Base-by-base conservation (phyloP, 1,284 basidiomycete genomes). In the Ganoderma resinaceum region DNA sequence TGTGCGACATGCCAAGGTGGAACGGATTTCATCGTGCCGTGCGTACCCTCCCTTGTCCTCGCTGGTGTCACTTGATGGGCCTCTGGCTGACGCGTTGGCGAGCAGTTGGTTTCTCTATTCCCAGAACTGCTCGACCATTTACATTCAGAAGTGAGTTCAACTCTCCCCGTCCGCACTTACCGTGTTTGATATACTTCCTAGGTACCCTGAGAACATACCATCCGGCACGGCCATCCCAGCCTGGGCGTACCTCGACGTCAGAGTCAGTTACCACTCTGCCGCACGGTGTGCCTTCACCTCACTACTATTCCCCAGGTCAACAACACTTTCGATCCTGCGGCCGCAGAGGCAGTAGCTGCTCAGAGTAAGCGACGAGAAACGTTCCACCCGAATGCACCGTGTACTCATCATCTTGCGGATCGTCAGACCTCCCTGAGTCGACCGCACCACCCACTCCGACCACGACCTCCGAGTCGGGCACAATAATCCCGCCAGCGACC, bases 211-310 rank as follows among this genome's bases (percentile, higher is more conserved):
- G 38, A 58, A 59, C 55, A 68, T 71, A 8, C 62, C 67, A 6
- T 14, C 33, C 14, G 67, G 67, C 2, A 71, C 70, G 1, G 43
- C 67, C 9, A 57, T 71, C 5, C 70, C 70, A 2, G 70, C 70
- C 1, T 71, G 70, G 70, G 70, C 70, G 16, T 71, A 71, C 31
- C 26, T 71, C 14, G 67, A 71, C 42, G 49, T 71, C n/a, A 68
- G 53, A 11, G 70, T 68, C 2, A 0, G 70, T 62, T 26, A 20
- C 11, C 0, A 5, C 1, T 38, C 18, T n/a, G 3, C 16, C 16
- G 29, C 23, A 8, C 5, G 16, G 18, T 7, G 9, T 49, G 23
- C 42, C 11, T 18, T 14, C 42, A 16, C 18, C 35, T 59, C 26
- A 26, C 38, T 6, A 23, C 16, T 18, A 6, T 8, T 9, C 42